Base-by-base conservation (phyloP, 2,329 filamentous ascomycete genomes). In the Xylariaceae sp. region DNA sequence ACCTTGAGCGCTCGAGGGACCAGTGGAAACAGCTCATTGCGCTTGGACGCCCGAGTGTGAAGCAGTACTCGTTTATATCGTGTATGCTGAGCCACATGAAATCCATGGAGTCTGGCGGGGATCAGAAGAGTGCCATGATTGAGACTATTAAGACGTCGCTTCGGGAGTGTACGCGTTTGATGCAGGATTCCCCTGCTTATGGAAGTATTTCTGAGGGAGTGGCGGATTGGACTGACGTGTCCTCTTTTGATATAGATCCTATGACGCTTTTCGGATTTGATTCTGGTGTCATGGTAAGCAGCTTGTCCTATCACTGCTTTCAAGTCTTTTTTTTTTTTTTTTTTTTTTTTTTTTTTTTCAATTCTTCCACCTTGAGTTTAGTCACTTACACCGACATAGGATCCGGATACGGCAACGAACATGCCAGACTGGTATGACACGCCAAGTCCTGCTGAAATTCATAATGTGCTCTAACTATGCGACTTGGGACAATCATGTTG, bases 61-160 rank as follows among this genome's bases (percentile, higher is more conserved):
- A 62, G 49, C 56, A 58, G 42, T 60, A 60, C 40, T 47, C 63
- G n/a, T 57, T 62, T 28, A 41, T 59, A 17, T 57, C 60, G n/a
- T 55, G 47, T n/a, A 54, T 60, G 6, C 47, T 63, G n/a, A 41
- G 40, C 13, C 56, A 63, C 6, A 58, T 63, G 31, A 50, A 54
- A 13, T 54, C 56, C 2, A 42, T 56, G 17, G 59, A 62, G 45
- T 6, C 36, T 0, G 51, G 53, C 1, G 31, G 39, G 12, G 53
- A 56, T 12, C 22, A 42, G 10, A 53, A 47, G 18, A n/a, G 42
- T 2, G 39, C 42, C 13, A 33, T 56, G 10, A 31, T 53, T 2
- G 49, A 58, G 2, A 50, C 53, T 11, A 44, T 59, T 4, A 56
- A 46, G n/a, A 42, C 18, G 6, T 28, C n/a, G 7, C 36, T 59